A percentile compares a stretch with the other conserved stretches of the same genome.
Conservation (phyloP, 2,329 filamentous ascomycete species). For the Aspergillus quadrilineatus region DNA sequence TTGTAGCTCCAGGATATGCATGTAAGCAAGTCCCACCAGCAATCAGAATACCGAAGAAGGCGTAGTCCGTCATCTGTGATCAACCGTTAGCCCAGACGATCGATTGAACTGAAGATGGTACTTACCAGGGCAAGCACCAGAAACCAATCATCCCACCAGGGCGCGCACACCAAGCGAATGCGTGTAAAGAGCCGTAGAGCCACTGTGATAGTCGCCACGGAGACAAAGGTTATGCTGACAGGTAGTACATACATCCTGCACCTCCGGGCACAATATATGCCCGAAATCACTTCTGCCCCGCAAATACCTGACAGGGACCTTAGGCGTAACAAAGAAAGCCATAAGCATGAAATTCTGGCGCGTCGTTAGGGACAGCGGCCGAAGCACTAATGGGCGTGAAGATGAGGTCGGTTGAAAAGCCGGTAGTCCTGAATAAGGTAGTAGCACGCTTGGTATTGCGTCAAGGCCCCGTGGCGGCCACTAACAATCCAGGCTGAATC, state of each 20-base stretch:
- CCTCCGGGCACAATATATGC: background rate
- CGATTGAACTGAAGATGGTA: background rate
- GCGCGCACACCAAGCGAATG: constrained; percentile 22
- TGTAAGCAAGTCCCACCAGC: constrained; percentile 8
- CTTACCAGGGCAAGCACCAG: constrained; percentile 23
- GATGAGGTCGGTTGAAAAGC: background rate
- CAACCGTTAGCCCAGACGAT: constrained; percentile 5
- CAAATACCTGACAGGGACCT: background rate
- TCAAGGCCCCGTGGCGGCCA: constrained; percentile 13
- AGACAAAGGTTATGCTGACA: constrained; percentile 22
- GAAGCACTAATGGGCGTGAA: background rate
- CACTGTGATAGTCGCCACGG: constrained; percentile 22
- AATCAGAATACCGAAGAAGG: constrained; percentile 17
- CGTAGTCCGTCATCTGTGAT: constrained; percentile 15
- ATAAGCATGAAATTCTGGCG: background rate
- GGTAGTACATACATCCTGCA: constrained; percentile 25
- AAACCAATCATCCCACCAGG: constrained; percentile 29
- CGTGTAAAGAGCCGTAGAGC: constrained; percentile 26
- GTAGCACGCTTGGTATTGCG: constrained; percentile 15
- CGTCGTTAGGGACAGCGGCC: background rate
- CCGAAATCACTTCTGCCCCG: background rate
- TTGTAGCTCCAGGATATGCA: background rate
- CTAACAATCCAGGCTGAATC: background rate
- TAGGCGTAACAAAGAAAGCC: background rate
- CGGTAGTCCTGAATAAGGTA: background rate